phyloP scores from a whole-genome alignment of 2,329 filamentous ascomycete genomes.

The Penicillium brasilianum region DNA sequence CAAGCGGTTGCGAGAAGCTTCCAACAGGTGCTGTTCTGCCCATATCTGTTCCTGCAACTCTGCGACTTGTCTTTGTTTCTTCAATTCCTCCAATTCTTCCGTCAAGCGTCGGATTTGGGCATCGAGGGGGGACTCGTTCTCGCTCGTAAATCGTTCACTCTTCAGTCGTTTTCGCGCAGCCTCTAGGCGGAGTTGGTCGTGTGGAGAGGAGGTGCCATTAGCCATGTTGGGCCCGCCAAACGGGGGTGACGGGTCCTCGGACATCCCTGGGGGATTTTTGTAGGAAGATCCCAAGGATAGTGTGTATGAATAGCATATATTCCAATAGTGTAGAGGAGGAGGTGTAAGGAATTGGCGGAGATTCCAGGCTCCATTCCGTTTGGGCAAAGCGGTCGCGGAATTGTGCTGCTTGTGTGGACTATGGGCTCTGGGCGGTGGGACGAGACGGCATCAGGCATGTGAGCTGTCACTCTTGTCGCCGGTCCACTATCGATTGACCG shows the following conservation, averaged over 20 bases:
- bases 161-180: conserved; percentile 6
- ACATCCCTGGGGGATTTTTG: neutral
- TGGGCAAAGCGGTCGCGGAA: neutral
- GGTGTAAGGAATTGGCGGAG: neutral
- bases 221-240: neutral
- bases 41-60: conserved; percentile 6
- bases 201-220: neutral
- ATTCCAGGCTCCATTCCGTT: neutral
- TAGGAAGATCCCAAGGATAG: neutral
- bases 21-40: conserved; percentile 1
- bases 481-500: neutral
- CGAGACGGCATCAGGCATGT: neutral
- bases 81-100: conserved; percentile 4
- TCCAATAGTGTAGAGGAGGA: neutral
- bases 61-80: neutral
- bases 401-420: too few relatives aligned
- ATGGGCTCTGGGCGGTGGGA: neutral
- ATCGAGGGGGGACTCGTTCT: neutral
- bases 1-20: neutral
- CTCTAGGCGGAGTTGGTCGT: neutral
- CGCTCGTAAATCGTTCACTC: neutral
- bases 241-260: neutral
- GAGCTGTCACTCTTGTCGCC: neutral
- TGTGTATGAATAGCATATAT: neutral
- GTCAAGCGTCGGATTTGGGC: conserved; percentile 4